phyloP scores from a whole-genome alignment of 306 rosid species.

The Vachellia pachyceras region DNA sequence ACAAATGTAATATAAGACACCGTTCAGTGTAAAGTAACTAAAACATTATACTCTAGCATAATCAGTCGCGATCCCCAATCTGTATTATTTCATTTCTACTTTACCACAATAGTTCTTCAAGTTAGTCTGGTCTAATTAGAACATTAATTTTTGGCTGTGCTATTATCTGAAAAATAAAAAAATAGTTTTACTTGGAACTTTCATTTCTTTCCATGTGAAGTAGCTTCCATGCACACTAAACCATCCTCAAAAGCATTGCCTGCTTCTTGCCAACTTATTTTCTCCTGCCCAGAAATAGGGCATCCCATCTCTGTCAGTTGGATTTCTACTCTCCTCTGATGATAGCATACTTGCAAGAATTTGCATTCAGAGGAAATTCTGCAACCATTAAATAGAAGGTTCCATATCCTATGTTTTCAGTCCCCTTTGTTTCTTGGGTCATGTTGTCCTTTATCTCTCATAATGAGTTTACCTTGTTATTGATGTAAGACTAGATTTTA shows the following conservation, averaged over 20 bases:
- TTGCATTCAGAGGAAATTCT: background rate
- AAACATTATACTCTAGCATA: background rate
- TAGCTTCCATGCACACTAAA: background rate
- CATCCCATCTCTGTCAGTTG: background rate
- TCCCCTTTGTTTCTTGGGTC: background rate
- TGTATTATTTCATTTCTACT: slow-evolving; percentile 14
- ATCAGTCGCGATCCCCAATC: slow-evolving; percentile 26
- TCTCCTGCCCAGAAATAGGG: background rate
- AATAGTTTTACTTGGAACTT: background rate
- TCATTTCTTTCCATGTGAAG: background rate
- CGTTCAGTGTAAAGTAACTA: background rate
- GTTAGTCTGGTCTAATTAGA: background rate
- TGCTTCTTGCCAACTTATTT: background rate
- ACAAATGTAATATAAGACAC: slow-evolving; percentile 1
- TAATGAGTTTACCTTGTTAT: background rate
- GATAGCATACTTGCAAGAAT: background rate
- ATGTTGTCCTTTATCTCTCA: background rate
- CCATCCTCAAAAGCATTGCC: background rate
- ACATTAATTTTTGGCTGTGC: background rate
- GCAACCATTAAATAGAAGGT: background rate
- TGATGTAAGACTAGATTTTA: background rate
- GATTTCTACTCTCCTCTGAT: background rate
- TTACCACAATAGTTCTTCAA: background rate
- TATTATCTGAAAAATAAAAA: background rate
- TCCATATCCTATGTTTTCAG: background rate